Conservation (phyloP, 257 asterid species). For the Nicotiana undulata region DNA sequence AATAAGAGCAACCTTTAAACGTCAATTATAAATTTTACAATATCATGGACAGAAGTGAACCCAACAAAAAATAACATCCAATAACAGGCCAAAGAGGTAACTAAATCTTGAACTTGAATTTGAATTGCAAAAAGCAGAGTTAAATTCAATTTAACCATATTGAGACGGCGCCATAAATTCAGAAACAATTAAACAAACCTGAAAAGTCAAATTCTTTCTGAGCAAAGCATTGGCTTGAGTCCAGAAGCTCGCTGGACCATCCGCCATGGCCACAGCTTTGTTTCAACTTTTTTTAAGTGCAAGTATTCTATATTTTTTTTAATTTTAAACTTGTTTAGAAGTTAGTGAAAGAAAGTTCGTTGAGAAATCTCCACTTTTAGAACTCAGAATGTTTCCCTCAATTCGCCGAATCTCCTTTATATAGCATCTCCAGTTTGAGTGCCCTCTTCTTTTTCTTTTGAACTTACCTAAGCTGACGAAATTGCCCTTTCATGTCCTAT, state of each 20-base stretch:
- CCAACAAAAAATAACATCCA: neutral
- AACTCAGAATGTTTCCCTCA: neutral
- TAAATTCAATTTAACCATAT: neutral
- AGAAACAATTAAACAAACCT: conserved; percentile 34
- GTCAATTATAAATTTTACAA: neutral
- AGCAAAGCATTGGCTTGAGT: conserved; percentile 89
- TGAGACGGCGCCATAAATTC: neutral
- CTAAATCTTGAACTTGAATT: neutral
- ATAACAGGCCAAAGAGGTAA: neutral
- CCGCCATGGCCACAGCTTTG: conserved; percentile 23
- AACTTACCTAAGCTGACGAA: conserved; percentile 12
- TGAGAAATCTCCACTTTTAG: neutral
- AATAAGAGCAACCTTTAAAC: neutral
- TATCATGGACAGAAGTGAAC: neutral
- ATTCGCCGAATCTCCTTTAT: neutral
- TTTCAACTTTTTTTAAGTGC: neutral
- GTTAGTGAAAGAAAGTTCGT: neutral
- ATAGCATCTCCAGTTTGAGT: neutral
- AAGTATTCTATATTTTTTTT: neutral
- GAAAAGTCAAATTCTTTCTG: conserved; percentile 76
- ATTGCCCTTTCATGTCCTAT: conserved; percentile 19
- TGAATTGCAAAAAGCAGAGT: neutral
- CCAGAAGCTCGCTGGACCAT: conserved; percentile 58
- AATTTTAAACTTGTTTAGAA: neutral
- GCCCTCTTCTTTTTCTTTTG: neutral